Evolutionary conservation across 768 basidiomycete species (phyloP), one percentile per base, ranked within the genome.

Genomic region (Kwoniella sp.): DNA sequence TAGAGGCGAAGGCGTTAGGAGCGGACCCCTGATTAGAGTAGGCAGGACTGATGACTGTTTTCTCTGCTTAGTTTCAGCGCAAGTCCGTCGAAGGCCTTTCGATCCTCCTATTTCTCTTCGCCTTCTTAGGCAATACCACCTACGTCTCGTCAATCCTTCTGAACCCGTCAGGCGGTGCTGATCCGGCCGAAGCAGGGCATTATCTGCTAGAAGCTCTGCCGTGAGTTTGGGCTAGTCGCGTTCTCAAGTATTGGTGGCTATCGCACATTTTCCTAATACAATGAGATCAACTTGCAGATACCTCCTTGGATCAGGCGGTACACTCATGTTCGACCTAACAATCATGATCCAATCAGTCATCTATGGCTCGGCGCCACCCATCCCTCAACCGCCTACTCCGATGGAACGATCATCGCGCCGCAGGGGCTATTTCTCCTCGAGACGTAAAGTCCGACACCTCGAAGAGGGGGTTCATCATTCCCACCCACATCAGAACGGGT

Each of bases 41-140:
- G 41, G 20, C 34, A 45, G 17, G 8, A 45, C 41, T 45, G 56
- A 41, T 23, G 4, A 34, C 23, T 57, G 11, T 29, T 4, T 29
- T 30, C 1, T 2, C 22, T 20, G 29, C 56, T 15, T 71, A 95
- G 92, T 94, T 86, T 75, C 87, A 85, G 61, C 86, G 93, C 60
- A 92, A 93, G 84, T 95, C 93, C 52, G 91, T 94, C 20, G 92
- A 94, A 86, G 96, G 96, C 11, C 86, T 99, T 30, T 95, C 94
- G 17, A 90, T 98, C 82, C 89, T 89, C 75, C 85, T 99, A 23
- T 99, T 99, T 80, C 78, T 94, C 34, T 92, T 90, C 77, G 96
- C 96, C 7, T 98, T 98, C 80, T 82, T 90, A 28, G 96, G 96
- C 62, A 99, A 99, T 80, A 81, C 86, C 11, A 93, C 95, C 77